A percentile compares a stretch with the other conserved stretches of the same genome.
Evolutionary conservation across 177 flowering plant genomes (phyloP).

Genomic region (Vitis hybrid): DNA sequence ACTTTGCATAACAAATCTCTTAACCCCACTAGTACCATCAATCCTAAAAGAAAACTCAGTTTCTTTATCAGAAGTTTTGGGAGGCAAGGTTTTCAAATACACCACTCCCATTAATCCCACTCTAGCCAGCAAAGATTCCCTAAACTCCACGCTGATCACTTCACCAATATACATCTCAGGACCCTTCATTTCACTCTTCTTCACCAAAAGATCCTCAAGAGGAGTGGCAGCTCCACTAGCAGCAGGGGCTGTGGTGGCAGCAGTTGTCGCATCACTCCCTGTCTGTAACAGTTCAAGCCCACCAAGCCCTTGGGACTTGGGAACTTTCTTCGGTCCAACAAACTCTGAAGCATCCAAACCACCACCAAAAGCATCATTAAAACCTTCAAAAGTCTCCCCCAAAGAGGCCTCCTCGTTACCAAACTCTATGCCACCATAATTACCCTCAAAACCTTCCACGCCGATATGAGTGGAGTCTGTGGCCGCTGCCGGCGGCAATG

Average conservation of each 20-base stretch:
- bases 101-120: slow-evolving; percentile 80
- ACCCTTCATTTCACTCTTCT: slow-evolving; percentile 82
- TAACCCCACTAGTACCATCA: slow-evolving; percentile 71
- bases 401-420: slow-evolving; percentile 69
- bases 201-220: slow-evolving; percentile 74
- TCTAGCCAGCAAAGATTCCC: slow-evolving; percentile 87
- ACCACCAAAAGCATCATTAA: slow-evolving; percentile 91
- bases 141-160: slow-evolving; percentile 81
- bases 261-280: slow-evolving; percentile 31
- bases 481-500: slow-evolving; percentile 90
- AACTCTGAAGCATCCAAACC: slow-evolving; percentile 97
- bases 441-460: slow-evolving; percentile 95
- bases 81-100: slow-evolving; percentile 75
- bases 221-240: slow-evolving; percentile 42
- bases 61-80: slow-evolving; percentile 65
- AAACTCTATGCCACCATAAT: slow-evolving; percentile 94
- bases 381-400: slow-evolving; percentile 85
- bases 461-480: slow-evolving; percentile 74
- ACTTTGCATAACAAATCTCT: slow-evolving; percentile 73
- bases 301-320: slow-evolving; percentile 69
- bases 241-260: slow-evolving; percentile 27
- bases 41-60: slow-evolving; percentile 88
- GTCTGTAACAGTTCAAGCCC: slow-evolving; percentile 81
- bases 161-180: slow-evolving; percentile 86
- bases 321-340: slow-evolving; percentile 59